These are phyloP conservation scores for Lipomyces lipofer DNA, from an alignment of 805 yeast species.

Conservation along the genomic window DNA sequence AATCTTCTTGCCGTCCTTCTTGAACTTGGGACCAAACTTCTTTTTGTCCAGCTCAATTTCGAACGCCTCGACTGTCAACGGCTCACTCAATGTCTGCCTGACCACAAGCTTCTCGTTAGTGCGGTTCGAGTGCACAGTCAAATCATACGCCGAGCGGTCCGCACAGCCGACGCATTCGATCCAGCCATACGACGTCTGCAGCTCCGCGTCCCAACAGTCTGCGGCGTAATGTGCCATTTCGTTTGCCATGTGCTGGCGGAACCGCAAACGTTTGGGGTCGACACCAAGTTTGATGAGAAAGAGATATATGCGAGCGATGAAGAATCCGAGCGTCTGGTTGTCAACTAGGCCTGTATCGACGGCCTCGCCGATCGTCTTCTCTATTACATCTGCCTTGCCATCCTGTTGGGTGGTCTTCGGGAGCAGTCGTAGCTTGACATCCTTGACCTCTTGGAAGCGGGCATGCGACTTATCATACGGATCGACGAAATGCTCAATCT, in stretches of 20 bases:
- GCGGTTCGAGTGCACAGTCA: slow-evolving; percentile 90
- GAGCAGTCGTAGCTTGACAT: slow-evolving; percentile 71
- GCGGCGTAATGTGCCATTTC: slow-evolving; percentile 99
- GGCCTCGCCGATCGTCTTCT: slow-evolving; percentile 83
- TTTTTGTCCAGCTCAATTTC: slow-evolving; percentile 90
- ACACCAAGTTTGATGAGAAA: slow-evolving; percentile 90
- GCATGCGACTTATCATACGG: slow-evolving; percentile 84
- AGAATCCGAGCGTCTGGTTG: slow-evolving; percentile 95
- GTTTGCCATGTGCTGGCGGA: slow-evolving; percentile 97
- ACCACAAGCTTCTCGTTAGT: slow-evolving; percentile 95
- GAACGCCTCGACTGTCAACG: slow-evolving; percentile 74
- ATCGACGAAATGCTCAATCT: slow-evolving; percentile 97
- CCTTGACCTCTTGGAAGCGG: slow-evolving; percentile 72
- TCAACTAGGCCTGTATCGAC: slow-evolving; percentile 86
- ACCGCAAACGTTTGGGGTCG: slow-evolving; percentile 77
- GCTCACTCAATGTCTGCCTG: slow-evolving; percentile 83
- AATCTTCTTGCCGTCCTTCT: slow-evolving; percentile 93
- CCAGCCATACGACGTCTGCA: slow-evolving; percentile 97
- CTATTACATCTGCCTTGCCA: slow-evolving; percentile 71
- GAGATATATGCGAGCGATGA: slow-evolving; percentile 86
- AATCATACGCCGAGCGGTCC: slow-evolving; percentile 97
- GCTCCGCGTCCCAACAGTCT: slow-evolving; percentile 99
- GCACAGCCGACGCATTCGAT: slow-evolving; percentile 99
- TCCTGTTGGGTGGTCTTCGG: slow-evolving; percentile 85
- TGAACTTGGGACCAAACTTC: slow-evolving; percentile 96